Evolutionary conservation across 805 yeast genomes (phyloP).

Genomic region (Suhomyces canberraensis): DNA sequence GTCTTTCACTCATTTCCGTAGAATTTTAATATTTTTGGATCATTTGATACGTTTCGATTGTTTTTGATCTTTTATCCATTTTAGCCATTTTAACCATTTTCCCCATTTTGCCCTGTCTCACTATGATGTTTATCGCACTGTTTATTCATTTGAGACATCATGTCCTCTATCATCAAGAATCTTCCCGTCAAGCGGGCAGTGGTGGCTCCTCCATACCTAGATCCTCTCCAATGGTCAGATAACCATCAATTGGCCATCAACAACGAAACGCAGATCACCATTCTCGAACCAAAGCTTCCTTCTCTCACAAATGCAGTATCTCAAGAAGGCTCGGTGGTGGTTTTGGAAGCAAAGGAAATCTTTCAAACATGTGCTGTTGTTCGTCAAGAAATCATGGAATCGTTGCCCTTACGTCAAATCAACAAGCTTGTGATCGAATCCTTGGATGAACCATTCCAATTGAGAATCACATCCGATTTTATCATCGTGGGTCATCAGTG

Average conservation of each 20-base stretch:
- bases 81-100: too few relatives aligned
- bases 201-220: conserved; percentile 7
- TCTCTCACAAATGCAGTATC: conserved; percentile 21
- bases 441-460: conserved; percentile 25
- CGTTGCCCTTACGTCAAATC: conserved; percentile 29
- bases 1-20: too few relatives aligned
- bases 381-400: conserved; percentile 24
- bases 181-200: conserved; percentile 7
- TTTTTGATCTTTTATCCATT: too few relatives aligned
- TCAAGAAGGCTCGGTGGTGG: conserved; percentile 11
- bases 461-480: conserved; percentile 32
- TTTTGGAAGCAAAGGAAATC: conserved; percentile 23
- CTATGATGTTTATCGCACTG: too few relatives aligned
- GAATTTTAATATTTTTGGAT: too few relatives aligned
- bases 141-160: too few relatives aligned
- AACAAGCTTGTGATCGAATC: conserved; percentile 22
- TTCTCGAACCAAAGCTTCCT: conserved; percentile 40
- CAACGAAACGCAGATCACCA: conserved; percentile 27
- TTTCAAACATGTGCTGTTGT: conserved; percentile 25
- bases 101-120: too few relatives aligned
- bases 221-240: conserved; percentile 34
- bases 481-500: conserved; percentile 33
- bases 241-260: conserved; percentile 37
- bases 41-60: too few relatives aligned
- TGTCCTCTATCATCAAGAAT: conserved; percentile 4